These are phyloP conservation scores for Erigeron canadensis DNA, from an alignment of 129 eudicot genomes.

Conservation along the genomic window DNA sequence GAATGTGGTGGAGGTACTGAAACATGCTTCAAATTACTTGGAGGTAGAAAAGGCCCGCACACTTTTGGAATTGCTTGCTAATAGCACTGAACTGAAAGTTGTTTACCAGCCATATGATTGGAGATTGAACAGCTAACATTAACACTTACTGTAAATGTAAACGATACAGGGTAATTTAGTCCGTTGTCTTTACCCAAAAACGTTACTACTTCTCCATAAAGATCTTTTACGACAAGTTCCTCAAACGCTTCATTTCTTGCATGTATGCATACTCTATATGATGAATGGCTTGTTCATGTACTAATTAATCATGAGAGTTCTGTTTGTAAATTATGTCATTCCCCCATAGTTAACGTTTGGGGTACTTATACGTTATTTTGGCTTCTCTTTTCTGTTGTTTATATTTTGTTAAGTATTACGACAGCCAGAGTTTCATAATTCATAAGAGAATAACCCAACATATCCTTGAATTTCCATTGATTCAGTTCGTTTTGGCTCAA, in stretches of 20 bases:
- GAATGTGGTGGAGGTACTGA: slow-evolving; percentile 66
- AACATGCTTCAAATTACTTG: slow-evolving; percentile 68
- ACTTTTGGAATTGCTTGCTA: slow-evolving; percentile 52
- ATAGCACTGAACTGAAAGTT: slow-evolving; percentile 49
- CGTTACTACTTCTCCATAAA: neutral
- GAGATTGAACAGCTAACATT: slow-evolving; percentile 56
- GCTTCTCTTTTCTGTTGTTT: neutral
- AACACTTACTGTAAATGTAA: neutral
- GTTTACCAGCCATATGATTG: slow-evolving; percentile 68
- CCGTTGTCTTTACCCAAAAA: slow-evolving; percentile 2
- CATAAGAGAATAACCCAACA: neutral
- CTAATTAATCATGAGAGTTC: neutral
- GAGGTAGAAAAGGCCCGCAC: slow-evolving; percentile 42
- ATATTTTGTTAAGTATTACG: neutral
- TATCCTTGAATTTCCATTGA: neutral
- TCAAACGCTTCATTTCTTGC: slow-evolving; percentile 25
- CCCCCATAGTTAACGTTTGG: neutral
- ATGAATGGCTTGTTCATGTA: too few species aligned
- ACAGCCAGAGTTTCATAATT: neutral
- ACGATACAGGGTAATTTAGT: slow-evolving; percentile 18
- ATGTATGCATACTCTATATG: neutral
- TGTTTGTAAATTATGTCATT: neutral
- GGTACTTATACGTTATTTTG: neutral
- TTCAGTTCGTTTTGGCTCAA: neutral
- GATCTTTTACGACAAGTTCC: slow-evolving; percentile 10